Percentiles rank a stretch among this genome's conserved stretches.
Evolutionary conservation across 805 yeast genomes (phyloP).

Genomic region (Sugiyamaella mastotermitis): DNA sequence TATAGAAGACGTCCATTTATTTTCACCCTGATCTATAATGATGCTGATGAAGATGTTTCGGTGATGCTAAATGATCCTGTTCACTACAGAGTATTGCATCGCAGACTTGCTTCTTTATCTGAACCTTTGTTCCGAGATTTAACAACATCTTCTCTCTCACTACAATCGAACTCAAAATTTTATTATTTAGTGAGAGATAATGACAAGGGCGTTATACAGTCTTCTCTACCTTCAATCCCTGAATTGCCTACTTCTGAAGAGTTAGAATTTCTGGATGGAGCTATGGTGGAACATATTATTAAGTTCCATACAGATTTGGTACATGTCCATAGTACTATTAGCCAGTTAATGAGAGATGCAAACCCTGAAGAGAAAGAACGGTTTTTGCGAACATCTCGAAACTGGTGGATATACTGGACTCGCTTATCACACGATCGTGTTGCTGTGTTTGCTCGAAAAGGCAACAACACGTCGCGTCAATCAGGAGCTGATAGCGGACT

Average conservation of each 20-base stretch:
- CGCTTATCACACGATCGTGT: conserved; percentile 16
- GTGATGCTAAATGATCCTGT: conserved; percentile 2
- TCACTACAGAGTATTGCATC: conserved; percentile 19
- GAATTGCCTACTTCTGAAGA: conserved; percentile 10
- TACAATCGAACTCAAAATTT: conserved; percentile 9
- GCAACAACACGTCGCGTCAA: conserved; percentile 14
- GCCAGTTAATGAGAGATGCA: conserved; percentile 7
- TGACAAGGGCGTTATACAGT: conserved; percentile 10
- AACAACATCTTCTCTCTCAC: neutral
- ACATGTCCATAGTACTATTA: conserved; percentile 19
- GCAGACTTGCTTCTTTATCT: conserved; percentile 21
- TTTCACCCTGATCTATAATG: conserved; percentile 18
- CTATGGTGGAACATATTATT: conserved; percentile 11
- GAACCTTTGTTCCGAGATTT: conserved; percentile 22
- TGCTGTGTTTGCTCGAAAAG: conserved; percentile 22
- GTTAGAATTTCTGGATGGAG: conserved; percentile 11
- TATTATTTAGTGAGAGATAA: conserved; percentile 20
- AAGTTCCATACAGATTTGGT: conserved; percentile 14
- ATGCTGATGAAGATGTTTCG: neutral
- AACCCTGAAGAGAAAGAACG: conserved; percentile 16
- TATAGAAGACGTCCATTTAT: conserved; percentile 23
- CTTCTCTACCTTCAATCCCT: conserved; percentile 21
- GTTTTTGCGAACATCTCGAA: conserved; percentile 19
- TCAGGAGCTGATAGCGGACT: conserved; percentile 16
- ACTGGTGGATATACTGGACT: conserved; percentile 28